Base-by-base conservation (phyloP, 2,329 filamentous ascomycete genomes). In the Neonectria magnoliae region DNA sequence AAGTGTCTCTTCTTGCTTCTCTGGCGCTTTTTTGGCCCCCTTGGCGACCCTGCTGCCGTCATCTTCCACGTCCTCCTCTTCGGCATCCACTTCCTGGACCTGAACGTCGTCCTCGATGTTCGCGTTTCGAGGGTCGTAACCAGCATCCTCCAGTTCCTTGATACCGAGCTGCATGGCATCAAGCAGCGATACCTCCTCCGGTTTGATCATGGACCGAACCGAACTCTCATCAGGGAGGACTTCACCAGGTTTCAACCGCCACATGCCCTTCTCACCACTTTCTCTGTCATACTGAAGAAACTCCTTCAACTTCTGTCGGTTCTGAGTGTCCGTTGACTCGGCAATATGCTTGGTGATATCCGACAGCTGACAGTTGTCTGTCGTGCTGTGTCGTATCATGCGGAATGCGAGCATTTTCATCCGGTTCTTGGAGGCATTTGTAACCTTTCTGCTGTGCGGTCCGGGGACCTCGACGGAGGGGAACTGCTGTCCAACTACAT, bases 81-180 rank as follows among this genome's bases (percentile, higher is more conserved):
- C 85, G 60, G 89, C 92, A 33, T 90, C 90, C 18, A 88, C 87
- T 16, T 88, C 87, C 29, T 90, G 84, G 27, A 88, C 85, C 42
- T 88, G 85, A 10, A 87, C 87, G 42, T 91, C 88, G 5, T 92
- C 90, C 27, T 91, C 90, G 13, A 87, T 85, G 29, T 79, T 82
- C 42, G 87, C 81, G 76, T 88, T 87, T 74, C 82, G 88, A 51
- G 85, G 83, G 65, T 93, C 92, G 77, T 95, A 97, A 10, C 96
- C 96, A 20, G 96, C 93, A 78, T 98, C 96, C 68, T 92, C 89
- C 31, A 99, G 88, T 77, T 97, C 92, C 76, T 97, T 94, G 68
- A 93, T 90, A 48, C 96, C 96, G 42, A 98, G 91, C 78, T 98
- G 94, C 95, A 98, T 99, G 0, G 95, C 93, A 76, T 99, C 95